phyloP scores from a whole-genome alignment of 371 early-diverging fungal species.

The Mortierella sp. region DNA sequence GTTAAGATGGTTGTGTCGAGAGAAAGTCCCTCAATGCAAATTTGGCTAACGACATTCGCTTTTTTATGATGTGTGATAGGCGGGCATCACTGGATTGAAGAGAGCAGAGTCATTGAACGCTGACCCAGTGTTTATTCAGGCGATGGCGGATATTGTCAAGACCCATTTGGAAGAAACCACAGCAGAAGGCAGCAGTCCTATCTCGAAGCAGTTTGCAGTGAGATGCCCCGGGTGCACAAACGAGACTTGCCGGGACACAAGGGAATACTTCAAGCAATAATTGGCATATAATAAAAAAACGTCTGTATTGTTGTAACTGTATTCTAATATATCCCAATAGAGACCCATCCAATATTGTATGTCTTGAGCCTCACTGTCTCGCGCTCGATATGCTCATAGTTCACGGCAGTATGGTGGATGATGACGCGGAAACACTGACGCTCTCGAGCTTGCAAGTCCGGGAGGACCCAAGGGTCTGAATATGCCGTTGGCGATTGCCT shows the following conservation, averaged over 20 bases:
- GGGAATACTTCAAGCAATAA: slow-evolving; percentile 68
- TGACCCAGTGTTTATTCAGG: slow-evolving; percentile 87
- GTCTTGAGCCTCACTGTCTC: not conserved
- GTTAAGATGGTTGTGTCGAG: too few relatives aligned
- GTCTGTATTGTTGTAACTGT: not conserved
- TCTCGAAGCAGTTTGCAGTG: slow-evolving; percentile 78
- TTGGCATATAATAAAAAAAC: not conserved
- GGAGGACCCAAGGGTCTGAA: too few relatives aligned
- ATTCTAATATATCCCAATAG: too few relatives aligned
- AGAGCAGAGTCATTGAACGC: slow-evolving; percentile 94
- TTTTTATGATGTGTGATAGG: slow-evolving; percentile 43
- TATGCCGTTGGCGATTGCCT: too few relatives aligned
- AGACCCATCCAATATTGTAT: not conserved
- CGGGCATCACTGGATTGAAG: slow-evolving; percentile 84
- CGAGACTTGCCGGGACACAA: slow-evolving; percentile 77
- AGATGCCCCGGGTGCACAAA: slow-evolving; percentile 89
- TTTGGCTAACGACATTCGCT: too few relatives aligned
- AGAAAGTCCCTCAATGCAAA: too few relatives aligned
- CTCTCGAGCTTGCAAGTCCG: not conserved
- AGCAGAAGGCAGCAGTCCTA: slow-evolving; percentile 58
- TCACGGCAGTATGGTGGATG: not conserved
- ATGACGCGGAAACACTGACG: not conserved
- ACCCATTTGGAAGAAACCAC: slow-evolving; percentile 70
- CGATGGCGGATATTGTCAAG: slow-evolving; percentile 90
- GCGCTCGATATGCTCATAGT: not conserved